Base-by-base conservation (phyloP, 345 rosid species). In the Passiflora organensis region DNA sequence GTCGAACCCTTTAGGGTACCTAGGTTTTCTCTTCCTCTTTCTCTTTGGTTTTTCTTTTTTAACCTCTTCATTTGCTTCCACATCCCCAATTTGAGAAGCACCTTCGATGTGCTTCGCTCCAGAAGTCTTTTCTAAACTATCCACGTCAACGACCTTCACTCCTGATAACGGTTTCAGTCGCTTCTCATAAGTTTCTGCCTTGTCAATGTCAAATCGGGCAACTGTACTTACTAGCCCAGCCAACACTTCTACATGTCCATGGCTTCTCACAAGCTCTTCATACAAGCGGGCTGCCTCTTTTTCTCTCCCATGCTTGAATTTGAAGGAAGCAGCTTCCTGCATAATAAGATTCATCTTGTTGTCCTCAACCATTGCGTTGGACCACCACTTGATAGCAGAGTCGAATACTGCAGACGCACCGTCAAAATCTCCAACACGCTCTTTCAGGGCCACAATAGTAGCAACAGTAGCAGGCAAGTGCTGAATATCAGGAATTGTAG, bases 11-110 rank as follows among this genome's bases (percentile, higher is more conserved):
- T 84, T 89, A 4, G 96, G 99, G 54, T 89, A 93, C 79, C 76
- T 91, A 21, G 98, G 98, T 75, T 91, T 91, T 76, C 96, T 82
- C 84, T 91, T 91, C 67, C 98, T 86, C 89, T 91, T 91, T 60
- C 78, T 91, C 85, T 91, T 91, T 6, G 76, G 56, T 74, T 86
- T 93, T 72, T 84, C 96, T 50, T 70, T 80, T 79, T 85, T 87
- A 60, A 66, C 75, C 48, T 82, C 96, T 63, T 82, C 93, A 0
- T 67, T 71, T 38, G 64, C 60, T 25, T 59, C 78, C 24, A 63
- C 45, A 19, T 65, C 72, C 45, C 47, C 71, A 15, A 41, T 55
- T 38, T 32, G 66, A 56, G 70, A 45, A 70, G 78, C 65, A n/a
- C 75, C 81, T 58, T 82, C 96, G 17, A 74, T 75, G 32, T 78